Evolutionary conservation across 2,329 filamentous ascomycete species (phyloP), one percentile per base, ranked within the genome.

Genomic region (Nothomitra cinnamomea): DNA sequence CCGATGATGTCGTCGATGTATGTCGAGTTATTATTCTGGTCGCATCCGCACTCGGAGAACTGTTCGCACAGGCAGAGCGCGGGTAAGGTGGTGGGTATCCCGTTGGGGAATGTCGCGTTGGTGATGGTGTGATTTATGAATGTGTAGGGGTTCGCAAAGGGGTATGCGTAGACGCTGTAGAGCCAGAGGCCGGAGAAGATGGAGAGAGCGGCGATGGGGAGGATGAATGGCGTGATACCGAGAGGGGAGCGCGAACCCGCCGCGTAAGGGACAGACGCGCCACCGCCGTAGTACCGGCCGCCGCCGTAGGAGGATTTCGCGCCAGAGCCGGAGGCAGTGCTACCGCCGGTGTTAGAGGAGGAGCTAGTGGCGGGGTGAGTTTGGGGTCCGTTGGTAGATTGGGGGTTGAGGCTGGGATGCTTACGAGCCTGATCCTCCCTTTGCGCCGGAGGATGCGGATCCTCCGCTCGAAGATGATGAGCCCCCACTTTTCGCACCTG

Each of bases 141-240:
- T 4, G 63, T 60, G 65, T 80, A 81, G n/a, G 71, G 73, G 63
- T 78, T 76, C 41, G 61, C 62, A 63, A 80, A 85, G 48, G 70
- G 65, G 61, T 80, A 79, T 1, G 76, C 68, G 63, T 83, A 83
- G 1, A 77, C 76, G 57, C 76, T 75, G 60, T 77, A 77, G 7
- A 80, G 68, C 79, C 82, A 87, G 38, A 78, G 56, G 2, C 79
- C 81, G 1, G 80, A 77, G 73, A 82, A 82, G 65, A 83, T 74
- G 21, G 70, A 69, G 8, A 83, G 61, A 1, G 69, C 66, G 21
- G 70, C 66, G 2, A 73, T 61, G 2, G 83, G 66, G 21, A 79
- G 64, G 49, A 79, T 65, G 15, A 78, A 72, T 0, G 70, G 67
- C 25, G 78, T 64, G 38, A 83, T 73, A 2, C 74, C 72, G 2